Evolutionary conservation across 2,329 filamentous ascomycete species (phyloP).

Genomic region (Claviceps monticola): DNA sequence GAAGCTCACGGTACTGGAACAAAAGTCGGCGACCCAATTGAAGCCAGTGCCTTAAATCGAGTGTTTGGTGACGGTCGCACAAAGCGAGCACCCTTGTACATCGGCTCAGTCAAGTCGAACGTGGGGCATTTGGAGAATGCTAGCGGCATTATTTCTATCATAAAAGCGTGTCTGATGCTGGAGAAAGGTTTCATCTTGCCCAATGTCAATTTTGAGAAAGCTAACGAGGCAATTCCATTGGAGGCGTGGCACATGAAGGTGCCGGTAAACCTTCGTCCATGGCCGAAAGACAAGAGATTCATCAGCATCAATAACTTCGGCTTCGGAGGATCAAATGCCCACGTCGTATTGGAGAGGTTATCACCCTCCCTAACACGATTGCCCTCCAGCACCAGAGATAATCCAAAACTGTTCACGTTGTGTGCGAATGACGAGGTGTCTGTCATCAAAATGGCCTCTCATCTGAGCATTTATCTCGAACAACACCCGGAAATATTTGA

Average conservation of each 20-base stretch:
- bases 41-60: constrained; percentile 32
- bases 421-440: constrained; percentile 24
- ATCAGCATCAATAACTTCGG: constrained; percentile 37
- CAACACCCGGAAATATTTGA: constrained; percentile 28
- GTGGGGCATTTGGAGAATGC: constrained; percentile 39
- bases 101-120: constrained; percentile 37
- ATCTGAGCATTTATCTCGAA: constrained; percentile 26
- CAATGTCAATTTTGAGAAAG: constrained; percentile 34
- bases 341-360: constrained; percentile 22
- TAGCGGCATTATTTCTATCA: constrained; percentile 35
- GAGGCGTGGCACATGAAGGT: constrained; percentile 36
- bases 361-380: neutral
- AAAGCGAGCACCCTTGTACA: constrained; percentile 27
- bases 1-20: constrained; percentile 46
- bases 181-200: constrained; percentile 36
- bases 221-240: constrained; percentile 34
- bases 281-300: constrained; percentile 33
- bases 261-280: constrained; percentile 29
- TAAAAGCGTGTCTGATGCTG: constrained; percentile 38
- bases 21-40: constrained; percentile 40
- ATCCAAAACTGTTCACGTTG: constrained; percentile 27
- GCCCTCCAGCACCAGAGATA: neutral
- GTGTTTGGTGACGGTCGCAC: constrained; percentile 27
- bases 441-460: constrained; percentile 14
- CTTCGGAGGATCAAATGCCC: constrained; percentile 31